These are phyloP conservation scores for Quercus aquifolioides DNA, from an alignment of 306 rosid species.

Conservation along the genomic window DNA sequence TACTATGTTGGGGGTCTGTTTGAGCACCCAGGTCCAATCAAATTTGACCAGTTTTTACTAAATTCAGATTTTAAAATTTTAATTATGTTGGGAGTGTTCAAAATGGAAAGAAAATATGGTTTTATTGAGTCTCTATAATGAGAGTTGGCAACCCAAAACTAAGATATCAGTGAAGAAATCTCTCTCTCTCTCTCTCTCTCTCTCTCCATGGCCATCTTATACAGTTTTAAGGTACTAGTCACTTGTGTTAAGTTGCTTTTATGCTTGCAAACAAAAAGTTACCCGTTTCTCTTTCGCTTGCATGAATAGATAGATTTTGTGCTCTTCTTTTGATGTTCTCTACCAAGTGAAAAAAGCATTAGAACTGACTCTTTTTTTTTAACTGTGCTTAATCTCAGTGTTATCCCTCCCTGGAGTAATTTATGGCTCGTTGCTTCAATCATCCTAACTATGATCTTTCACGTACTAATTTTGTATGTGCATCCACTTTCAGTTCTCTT, in stretches of 20 bases:
- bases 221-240: neutral
- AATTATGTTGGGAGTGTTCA: too few relatives aligned
- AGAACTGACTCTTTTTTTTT: constrained; percentile 2
- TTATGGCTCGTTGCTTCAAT: constrained; percentile 94
- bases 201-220: neutral
- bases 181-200: neutral
- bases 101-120: neutral
- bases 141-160: neutral
- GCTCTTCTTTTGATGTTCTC: neutral
- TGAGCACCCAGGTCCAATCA: neutral
- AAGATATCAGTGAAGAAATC: neutral
- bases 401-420: constrained; percentile 98
- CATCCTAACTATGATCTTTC: constrained; percentile 84
- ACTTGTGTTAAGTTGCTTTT: neutral
- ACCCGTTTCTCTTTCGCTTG: neutral
- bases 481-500: constrained; percentile 90
- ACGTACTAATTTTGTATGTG: constrained; percentile 74
- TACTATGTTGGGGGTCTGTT: neutral
- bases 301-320: neutral
- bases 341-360: neutral
- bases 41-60: neutral
- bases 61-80: neutral
- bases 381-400: constrained; percentile 42
- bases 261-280: neutral
- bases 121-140: neutral